Evolutionary conservation across 2,329 filamentous ascomycete genomes (phyloP), one percentile per base, ranked within the genome.

Genomic region (Colletotrichum nymphaeae): DNA sequence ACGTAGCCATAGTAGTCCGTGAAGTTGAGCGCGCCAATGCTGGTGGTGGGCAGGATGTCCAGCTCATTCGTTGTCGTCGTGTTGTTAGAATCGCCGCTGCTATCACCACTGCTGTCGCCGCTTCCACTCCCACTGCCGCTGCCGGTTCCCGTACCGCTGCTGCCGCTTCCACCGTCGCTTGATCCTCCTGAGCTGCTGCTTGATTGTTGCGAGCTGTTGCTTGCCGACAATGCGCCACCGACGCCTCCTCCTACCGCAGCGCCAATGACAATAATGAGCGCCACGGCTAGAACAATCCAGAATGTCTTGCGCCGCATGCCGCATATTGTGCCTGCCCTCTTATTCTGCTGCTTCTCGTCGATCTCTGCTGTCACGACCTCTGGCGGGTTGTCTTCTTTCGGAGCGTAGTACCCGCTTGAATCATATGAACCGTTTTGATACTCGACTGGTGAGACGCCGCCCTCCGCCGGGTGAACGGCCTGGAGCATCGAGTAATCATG

Each of bases 1-100:
- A 67, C 71, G 8, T 70, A 49, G 5, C 73, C 73, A 9, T 70
- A 75, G 28, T 64, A 22, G 32, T 75, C 73, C 9, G 73, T 75
- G 22, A 75, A 75, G 30, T 75, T 75, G 28, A 75, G 24, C 5
- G 73, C 64, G 11, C 69, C 65, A 5, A 75, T 58, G 28, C 65
- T 74, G 4, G 63, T 67, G 6, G 42, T 60, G 1, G 63, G 37
- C 8, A 70, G 57, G 12, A 75, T 63, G 1, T 42, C 71, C 42
- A 59, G 56, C 11, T 32, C 16, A 26, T 46, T 69, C 24, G 49
- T 32, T 37, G 57, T 19, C 42, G 67, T 66, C 11, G 69, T 59
- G 62, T 53, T 72, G 9, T 1, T 63, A 14, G 67, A 22, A 37
- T 63, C 46, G 16, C 52, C 52, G 14, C 14, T 65, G 7, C 59